Evolutionary conservation across 331 rosid genomes (phyloP), one percentile per base, ranked within the genome.

Genomic region (Cucumis variabilis): DNA sequence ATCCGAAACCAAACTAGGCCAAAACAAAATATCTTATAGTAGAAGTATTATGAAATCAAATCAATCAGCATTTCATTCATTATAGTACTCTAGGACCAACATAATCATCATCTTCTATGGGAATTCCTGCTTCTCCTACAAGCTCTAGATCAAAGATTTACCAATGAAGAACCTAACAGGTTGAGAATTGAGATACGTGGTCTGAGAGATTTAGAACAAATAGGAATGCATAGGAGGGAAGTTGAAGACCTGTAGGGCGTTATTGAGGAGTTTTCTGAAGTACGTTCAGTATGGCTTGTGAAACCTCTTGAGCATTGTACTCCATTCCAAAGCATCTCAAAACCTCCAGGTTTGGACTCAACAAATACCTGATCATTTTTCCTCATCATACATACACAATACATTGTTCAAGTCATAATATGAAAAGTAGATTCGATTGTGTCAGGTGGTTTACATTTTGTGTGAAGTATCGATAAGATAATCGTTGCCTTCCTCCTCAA

Each of bases 401-500:
- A 44, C n/a, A 63, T 83, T 83, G 3, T 69, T 90, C 72, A 80
- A 85, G 46, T 28, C 83, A 53, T 44, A 33, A 21, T 25, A 90
- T 41, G 80, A 20, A 16, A 48, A 41, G 2, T 53, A 55, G 13
- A 14, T 10, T 21, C 68, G 9, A 23, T 6, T 2, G 25, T 63
- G n/a, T 11, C 27, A 83, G 53, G 73, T 67, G 33, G 84, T 95
- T 90, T 94, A 96, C 99, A 95, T 93, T 92, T 86, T 93, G 87
- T 96, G 99, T 60, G 98, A 94, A 89, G 93, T 90, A 75, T 96
- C 99, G 62, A 95, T 94, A 77, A 96, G 99, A 91, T 96, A 96
- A 90, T 96, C 99, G 68, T 87, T 92, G 16, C 97, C 94, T 16
- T 96, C 99, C 84, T 96, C 99, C 87, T 95, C 98, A 23, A 96